Percentiles rank a stretch among this genome's conserved stretches.
Conservation (phyloP, 352 stramenopile genomes). For the Salisapilia sapeloensis region DNA sequence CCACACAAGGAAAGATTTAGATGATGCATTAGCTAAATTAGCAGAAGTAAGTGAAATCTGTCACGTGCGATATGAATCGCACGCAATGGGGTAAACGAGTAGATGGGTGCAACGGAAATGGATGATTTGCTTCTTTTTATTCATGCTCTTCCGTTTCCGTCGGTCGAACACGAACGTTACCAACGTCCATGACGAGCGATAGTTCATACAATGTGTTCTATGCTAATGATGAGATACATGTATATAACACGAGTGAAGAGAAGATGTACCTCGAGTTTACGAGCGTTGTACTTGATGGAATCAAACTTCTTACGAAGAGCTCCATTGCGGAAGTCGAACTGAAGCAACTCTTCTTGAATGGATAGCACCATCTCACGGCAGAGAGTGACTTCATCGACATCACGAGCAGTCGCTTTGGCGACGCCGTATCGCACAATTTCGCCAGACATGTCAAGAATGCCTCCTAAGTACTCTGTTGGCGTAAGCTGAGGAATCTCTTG, state of each 20-base stretch:
- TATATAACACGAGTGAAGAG: not conserved
- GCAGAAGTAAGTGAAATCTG: constrained; percentile 54
- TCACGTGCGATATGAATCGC: constrained; percentile 11
- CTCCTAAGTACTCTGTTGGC: constrained; percentile 88
- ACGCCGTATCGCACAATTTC: constrained; percentile 83
- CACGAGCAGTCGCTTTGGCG: constrained; percentile 73
- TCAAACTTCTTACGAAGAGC: constrained; percentile 87
- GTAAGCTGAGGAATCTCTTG: constrained; percentile 29
- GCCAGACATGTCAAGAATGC: constrained; percentile 87
- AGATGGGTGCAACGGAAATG: not conserved
- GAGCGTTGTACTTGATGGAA: constrained; percentile 89
- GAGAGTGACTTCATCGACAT: constrained; percentile 60
- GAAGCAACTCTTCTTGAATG: constrained; percentile 80
- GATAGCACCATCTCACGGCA: constrained; percentile 74
- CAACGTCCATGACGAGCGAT: constrained; percentile 57
- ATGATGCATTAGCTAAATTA: constrained; percentile 66
- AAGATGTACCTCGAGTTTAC: constrained; percentile 70
- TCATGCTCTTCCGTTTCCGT: not conserved
- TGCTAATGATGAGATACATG: not conserved
- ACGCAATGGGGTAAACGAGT: constrained; percentile 4
- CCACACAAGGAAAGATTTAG: constrained; percentile 78
- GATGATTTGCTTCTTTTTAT: not conserved
- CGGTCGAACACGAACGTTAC: constrained; percentile 3
- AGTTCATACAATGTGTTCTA: constrained; percentile 90
- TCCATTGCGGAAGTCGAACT: constrained; percentile 93